Evolutionary conservation across 2,329 filamentous ascomycete genomes (phyloP), one percentile per base, ranked within the genome.

Genomic region (Dactylellina drechsleri): DNA sequence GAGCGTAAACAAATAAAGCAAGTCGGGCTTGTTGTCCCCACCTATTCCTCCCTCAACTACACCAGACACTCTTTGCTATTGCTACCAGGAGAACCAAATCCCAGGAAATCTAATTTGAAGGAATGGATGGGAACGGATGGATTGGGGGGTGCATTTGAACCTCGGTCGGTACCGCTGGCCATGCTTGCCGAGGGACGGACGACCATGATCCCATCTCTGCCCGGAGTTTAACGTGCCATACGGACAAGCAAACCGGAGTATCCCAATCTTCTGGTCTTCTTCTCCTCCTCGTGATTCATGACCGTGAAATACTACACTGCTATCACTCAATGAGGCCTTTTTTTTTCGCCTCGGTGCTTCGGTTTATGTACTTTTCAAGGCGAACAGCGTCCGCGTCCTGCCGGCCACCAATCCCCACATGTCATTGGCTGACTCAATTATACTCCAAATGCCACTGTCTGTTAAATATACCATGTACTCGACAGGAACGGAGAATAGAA

Each of bases 1-100:
- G 68, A 66, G 56, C 62, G 61, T 73, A 73, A 73, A 73, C 68
- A 73, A 71, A 71, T 71, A 71, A 52, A 59, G 59, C 23, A 64
- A 73, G 61, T 66, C 47, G 56, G 36, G 31, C 31, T 36, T 36
- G 31, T 36, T 26, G 28, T 57, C 8, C 54, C 23, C 45, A 16
- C 31, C 20, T 16, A 23, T 43, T 36, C 31, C 10, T 36, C 31
- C 31, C 10, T 36, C 31, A 7, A 36, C 6, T 36, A 1, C 31
- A 7, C 31, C 6, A 7, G 6, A 7, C 31, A 8, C 31, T 36
- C 31, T 10, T 36, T 36, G 31, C 31, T 36, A 10, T 36, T 36
- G 31, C 31, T 36, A n/a, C 13, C 60, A 10, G 41, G 23, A 40
- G 43, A 18, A 47, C 43, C 31, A 5, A 36, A 5, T 47, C 52